These are phyloP conservation scores for Spathaspora hagerdaliae DNA, from an alignment of 805 yeast species.

Conservation along the genomic window DNA sequence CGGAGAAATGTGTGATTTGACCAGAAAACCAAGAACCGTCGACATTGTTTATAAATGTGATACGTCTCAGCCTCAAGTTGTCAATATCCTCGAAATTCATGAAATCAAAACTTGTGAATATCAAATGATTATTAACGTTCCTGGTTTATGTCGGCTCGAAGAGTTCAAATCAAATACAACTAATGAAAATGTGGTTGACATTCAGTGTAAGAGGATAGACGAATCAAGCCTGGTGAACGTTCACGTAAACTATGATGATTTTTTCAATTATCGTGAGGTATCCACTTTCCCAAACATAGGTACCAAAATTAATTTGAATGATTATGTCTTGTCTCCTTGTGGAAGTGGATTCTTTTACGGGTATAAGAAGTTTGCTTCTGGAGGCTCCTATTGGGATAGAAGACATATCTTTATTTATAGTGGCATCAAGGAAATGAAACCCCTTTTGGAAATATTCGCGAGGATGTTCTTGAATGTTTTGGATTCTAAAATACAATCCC, in stretches of 20 bases:
- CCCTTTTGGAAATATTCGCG: slow-evolving; percentile 16
- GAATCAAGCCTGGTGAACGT: not conserved
- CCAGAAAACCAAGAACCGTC: slow-evolving; percentile 46
- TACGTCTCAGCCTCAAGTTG: slow-evolving; percentile 15
- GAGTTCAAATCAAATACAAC: slow-evolving; percentile 25
- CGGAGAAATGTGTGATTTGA: slow-evolving; percentile 62
- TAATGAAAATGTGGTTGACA: slow-evolving; percentile 21
- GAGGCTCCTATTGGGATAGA: slow-evolving; percentile 16
- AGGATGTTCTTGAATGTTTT: slow-evolving; percentile 16
- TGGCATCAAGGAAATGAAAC: slow-evolving; percentile 10
- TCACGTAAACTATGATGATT: slow-evolving; percentile 9
- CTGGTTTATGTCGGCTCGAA: slow-evolving; percentile 42
- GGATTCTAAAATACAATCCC: slow-evolving; percentile 25
- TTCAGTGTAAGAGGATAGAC: slow-evolving; percentile 22
- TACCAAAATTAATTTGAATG: slow-evolving; percentile 21
- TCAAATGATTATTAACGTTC: slow-evolving; percentile 46
- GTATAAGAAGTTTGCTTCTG: slow-evolving; percentile 11
- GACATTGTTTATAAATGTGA: slow-evolving; percentile 60
- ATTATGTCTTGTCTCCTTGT: slow-evolving; percentile 20
- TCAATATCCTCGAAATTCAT: slow-evolving; percentile 34
- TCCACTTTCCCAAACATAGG: slow-evolving; percentile 3
- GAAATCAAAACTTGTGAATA: slow-evolving; percentile 60
- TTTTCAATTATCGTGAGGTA: slow-evolving; percentile 7
- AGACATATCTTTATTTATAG: slow-evolving; percentile 22
- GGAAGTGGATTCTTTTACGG: slow-evolving; percentile 33